Percentiles rank a stretch among this genome's conserved stretches.
phyloP scores from a whole-genome alignment of 2,329 filamentous ascomycete genomes.

The Chrysoporthe cubensis region DNA sequence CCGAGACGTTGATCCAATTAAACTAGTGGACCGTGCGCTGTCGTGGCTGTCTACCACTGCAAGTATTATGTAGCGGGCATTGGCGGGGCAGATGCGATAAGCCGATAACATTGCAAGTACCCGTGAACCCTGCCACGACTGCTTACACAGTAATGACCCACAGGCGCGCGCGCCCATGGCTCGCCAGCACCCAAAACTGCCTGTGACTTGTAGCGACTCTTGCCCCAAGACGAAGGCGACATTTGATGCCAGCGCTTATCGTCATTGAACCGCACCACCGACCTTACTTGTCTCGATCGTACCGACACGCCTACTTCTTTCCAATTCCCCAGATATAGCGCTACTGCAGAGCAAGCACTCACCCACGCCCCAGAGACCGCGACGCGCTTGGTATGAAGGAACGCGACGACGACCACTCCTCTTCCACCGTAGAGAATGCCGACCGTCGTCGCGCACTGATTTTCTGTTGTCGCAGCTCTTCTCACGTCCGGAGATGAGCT shows the following conservation, averaged over 20 bases:
- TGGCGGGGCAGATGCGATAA: neutral
- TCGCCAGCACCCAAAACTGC: constrained; percentile 2
- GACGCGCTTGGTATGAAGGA: constrained; percentile 29
- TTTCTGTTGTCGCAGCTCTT: constrained; percentile 20
- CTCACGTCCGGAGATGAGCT: constrained; percentile 32
- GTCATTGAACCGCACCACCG: neutral
- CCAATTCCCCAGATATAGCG: neutral
- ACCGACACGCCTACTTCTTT: neutral
- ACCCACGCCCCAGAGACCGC: neutral
- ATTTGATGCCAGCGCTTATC: neutral
- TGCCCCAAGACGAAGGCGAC: neutral
- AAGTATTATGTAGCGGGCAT: too few relatives aligned
- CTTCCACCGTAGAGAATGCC: constrained; percentile 21
- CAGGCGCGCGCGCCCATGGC: neutral
- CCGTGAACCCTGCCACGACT: constrained; percentile 4
- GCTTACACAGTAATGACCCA: neutral
- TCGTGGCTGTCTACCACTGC: too few relatives aligned
- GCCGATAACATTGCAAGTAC: neutral
- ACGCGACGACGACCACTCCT: constrained; percentile 19
- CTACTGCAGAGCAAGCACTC: neutral
- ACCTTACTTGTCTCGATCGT: neutral
- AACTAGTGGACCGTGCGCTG: neutral
- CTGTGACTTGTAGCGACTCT: neutral
- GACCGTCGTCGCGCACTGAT: constrained; percentile 12
- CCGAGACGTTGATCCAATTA: neutral